Conservation (phyloP, 2,329 filamentous ascomycete species). For the Xylariaceae sp. region DNA sequence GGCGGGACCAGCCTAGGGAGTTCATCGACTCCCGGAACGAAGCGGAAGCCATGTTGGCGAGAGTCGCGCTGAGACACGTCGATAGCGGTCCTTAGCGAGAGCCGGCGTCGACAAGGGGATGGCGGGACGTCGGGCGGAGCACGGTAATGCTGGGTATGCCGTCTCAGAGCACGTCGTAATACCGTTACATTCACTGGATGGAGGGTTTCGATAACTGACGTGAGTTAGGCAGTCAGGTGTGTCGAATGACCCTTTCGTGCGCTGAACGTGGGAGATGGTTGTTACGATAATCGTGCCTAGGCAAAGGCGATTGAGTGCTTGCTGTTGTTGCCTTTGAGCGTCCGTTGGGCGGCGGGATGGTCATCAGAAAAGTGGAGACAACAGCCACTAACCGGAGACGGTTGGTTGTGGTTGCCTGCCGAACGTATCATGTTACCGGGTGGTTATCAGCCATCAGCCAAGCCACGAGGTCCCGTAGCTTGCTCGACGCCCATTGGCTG, state of each 20-base stretch:
- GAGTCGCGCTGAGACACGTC: neutral
- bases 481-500: slow-evolving; percentile 7
- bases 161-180: slow-evolving; percentile 9
- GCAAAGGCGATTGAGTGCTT: slow-evolving; percentile 11
- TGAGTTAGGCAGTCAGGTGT: slow-evolving; percentile 14
- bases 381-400: neutral
- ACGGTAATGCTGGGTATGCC: slow-evolving; percentile 6
- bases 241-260: slow-evolving; percentile 17
- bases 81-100: neutral
- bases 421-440: slow-evolving; percentile 6
- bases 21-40: slow-evolving; percentile 93
- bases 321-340: slow-evolving; percentile 23
- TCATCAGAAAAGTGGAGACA: slow-evolving; percentile 8
- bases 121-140: slow-evolving; percentile 3
- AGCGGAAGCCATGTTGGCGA: slow-evolving; percentile 65
- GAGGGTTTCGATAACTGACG: slow-evolving; percentile 13
- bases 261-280: slow-evolving; percentile 11
- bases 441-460: slow-evolving; percentile 8
- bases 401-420: slow-evolving; percentile 19
- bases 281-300: slow-evolving; percentile 2
- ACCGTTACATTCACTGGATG: slow-evolving; percentile 6
- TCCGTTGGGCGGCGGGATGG: slow-evolving; percentile 21
- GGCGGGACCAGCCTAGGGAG: slow-evolving; percentile 88
- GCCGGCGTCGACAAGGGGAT: slow-evolving; percentile 6
- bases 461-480: slow-evolving; percentile 12